Evolutionary conservation across 1,284 basidiomycete species (phyloP).

Genomic region (Pseudozyma flocculosa): DNA sequence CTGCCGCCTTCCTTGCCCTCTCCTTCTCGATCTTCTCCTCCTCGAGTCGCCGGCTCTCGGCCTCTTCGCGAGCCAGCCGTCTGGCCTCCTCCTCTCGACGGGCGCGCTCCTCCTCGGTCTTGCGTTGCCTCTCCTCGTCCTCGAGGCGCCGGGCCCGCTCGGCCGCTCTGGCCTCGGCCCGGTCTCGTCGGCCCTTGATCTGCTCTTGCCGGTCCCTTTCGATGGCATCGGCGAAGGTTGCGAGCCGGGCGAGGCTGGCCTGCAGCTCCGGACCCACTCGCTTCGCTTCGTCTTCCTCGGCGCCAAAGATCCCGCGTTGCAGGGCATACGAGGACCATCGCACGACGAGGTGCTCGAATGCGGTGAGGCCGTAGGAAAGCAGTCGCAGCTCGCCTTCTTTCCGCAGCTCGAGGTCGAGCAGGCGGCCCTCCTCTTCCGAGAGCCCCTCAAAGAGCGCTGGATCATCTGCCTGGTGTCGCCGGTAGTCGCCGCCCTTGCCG

Average conservation of each 20-base stretch:
- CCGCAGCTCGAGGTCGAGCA: slow-evolving; percentile 1
- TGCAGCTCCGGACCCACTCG: not conserved
- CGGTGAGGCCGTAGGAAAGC: slow-evolving; percentile 5
- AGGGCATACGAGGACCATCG: slow-evolving; percentile 12
- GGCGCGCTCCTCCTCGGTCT: slow-evolving; percentile 1
- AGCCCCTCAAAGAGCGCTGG: not conserved
- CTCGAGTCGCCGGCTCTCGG: not conserved
- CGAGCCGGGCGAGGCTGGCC: not conserved
- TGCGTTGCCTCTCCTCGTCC: not conserved
- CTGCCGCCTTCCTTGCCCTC: no score
- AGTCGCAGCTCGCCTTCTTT: slow-evolving; percentile 8
- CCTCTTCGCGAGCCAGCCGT: no score
- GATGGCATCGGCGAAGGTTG: not conserved
- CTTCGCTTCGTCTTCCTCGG: not conserved
- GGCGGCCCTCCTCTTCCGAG: slow-evolving; percentile 2
- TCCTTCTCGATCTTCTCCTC: no score
- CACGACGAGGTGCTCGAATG: slow-evolving; percentile 17
- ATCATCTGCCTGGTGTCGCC: not conserved
- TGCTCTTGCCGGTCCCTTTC: not conserved
- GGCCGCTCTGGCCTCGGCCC: not conserved
- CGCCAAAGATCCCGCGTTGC: slow-evolving; percentile 6
- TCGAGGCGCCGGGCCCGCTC: not conserved
- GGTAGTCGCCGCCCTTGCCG: no score
- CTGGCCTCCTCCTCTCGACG: not conserved
- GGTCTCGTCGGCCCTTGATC: not conserved